Evolutionary conservation across 495 filamentous ascomycete genomes (phyloP), one percentile per base, ranked within the genome.

Genomic region (Penicillium ochrochloron): DNA sequence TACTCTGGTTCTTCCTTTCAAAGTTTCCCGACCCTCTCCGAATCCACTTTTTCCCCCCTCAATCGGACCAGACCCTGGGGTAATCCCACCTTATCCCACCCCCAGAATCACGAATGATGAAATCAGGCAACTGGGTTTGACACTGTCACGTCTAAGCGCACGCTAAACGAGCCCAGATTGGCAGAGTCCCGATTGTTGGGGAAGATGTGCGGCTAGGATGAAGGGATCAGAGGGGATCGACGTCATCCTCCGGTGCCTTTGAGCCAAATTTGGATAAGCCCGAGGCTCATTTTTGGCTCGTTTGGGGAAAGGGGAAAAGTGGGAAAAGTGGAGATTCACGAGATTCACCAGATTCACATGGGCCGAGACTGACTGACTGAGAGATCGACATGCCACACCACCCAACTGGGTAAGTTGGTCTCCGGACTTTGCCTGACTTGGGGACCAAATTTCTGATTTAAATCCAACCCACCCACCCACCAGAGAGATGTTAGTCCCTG

Each of bases 281-380:
- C 70, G 68, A 68, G 70, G 70, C 66, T 70, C 63, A 33, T 61
- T 59, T 63, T 5, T 15, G 29, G 27, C 17, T n/a, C 15, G 11
- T 48, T 48, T 64, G 63, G 51, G 31, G 31, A 9, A 9, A 5
- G 31, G 5, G 31, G 31, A 9, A 33, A 33, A 33, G 51, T 34
- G 66, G 63, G 60, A 63, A 61, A 63, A 44, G 68, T 61, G 61
- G 62, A 27, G 25, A 27, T 27, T 27, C 25, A 27, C 25, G 25
- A 52, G 51, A 64, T 73, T 27, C 25, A 27, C 25, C 2, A 52
- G 51, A 64, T 73, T 73, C 71, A 73, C 71, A 73, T 73, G 71
- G 46, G 35, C 62, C 52, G 55, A 57, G 35, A n/a, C 44, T 15
- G 15, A 19, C 25, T 27, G 3, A 8, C 41, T 44, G 41, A n/a